phyloP scores from a whole-genome alignment of 2,329 filamentous ascomycete genomes.

The Sporothrix dimorphospora region DNA sequence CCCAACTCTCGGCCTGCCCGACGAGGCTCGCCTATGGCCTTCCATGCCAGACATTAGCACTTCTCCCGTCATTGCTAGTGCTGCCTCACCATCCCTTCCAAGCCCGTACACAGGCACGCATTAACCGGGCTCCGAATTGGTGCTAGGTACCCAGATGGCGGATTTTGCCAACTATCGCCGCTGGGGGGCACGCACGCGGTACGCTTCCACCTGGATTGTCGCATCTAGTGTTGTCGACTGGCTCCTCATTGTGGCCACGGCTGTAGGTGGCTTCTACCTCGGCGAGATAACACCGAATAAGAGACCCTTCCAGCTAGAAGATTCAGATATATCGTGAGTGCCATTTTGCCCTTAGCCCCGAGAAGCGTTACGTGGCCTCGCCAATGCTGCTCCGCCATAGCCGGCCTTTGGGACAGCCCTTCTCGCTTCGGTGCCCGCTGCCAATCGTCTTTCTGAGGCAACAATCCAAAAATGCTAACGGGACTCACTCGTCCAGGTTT shows the following conservation, averaged over 20 bases:
- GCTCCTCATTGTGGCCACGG: conserved; percentile 65
- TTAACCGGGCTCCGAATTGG: neutral
- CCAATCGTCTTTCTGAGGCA: neutral
- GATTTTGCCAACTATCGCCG: conserved; percentile 11
- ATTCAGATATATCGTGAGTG: conserved; percentile 73
- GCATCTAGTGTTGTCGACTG: conserved; percentile 75
- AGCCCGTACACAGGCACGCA: neutral
- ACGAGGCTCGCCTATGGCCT: neutral
- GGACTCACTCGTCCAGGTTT: conserved; percentile 53
- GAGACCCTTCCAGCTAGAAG: conserved; percentile 70
- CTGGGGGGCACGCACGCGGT: neutral
- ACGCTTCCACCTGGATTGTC: conserved; percentile 47
- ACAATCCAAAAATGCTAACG: neutral
- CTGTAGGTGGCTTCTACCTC: conserved; percentile 62
- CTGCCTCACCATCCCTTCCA: neutral
- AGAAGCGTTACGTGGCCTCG: no score
- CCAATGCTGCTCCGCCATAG: no score
- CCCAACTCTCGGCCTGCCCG: neutral
- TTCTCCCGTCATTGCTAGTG: conserved; percentile 19
- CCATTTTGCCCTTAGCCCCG: neutral
- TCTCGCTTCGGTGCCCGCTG: neutral
- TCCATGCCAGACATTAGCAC: conserved; percentile 32
- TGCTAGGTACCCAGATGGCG: conserved; percentile 42
- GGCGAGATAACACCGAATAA: conserved; percentile 65
- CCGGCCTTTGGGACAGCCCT: neutral